A percentile compares a stretch with the other conserved stretches of the same genome.
phyloP scores from a whole-genome alignment of 2,329 filamentous ascomycete species.

The Parascedosporium putredinis region DNA sequence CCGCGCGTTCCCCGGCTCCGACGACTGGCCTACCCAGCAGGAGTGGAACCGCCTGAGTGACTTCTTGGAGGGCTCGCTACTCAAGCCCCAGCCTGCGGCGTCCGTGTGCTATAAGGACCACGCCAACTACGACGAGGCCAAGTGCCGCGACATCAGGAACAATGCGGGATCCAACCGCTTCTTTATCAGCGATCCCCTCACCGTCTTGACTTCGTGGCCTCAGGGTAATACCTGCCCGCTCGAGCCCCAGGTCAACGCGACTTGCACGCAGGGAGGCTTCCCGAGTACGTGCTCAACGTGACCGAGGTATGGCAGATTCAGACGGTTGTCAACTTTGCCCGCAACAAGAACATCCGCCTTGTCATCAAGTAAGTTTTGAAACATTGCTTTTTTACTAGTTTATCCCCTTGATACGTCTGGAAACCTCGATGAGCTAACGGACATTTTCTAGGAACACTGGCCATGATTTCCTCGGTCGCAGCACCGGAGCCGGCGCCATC shows the following conservation, averaged over 20 bases:
- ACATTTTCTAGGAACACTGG: slow-evolving; percentile 42
- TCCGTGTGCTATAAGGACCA: slow-evolving; percentile 19
- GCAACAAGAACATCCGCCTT: slow-evolving; percentile 35
- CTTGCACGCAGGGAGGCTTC: slow-evolving; percentile 30
- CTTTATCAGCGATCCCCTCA: slow-evolving; percentile 10
- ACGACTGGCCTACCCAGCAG: slow-evolving; percentile 19
- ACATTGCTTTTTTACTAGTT: no score
- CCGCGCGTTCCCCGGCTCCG: slow-evolving; percentile 19
- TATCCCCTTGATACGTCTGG: no score
- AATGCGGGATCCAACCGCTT: slow-evolving; percentile 18
- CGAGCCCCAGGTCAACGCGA: slow-evolving; percentile 10
- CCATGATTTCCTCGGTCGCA: slow-evolving; percentile 36
- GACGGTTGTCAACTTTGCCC: slow-evolving; percentile 35
- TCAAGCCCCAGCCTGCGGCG: slow-evolving; percentile 21
- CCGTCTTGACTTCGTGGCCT: slow-evolving; percentile 9
- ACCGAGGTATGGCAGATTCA: slow-evolving; percentile 33
- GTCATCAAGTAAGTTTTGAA: slow-evolving; percentile 25
- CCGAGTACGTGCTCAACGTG: slow-evolving; percentile 29
- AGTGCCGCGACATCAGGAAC: slow-evolving; percentile 19
- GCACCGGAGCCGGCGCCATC: slow-evolving; percentile 28
- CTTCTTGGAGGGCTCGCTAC: slow-evolving; percentile 20
- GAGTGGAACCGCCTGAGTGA: slow-evolving; percentile 21
- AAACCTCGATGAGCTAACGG: no score
- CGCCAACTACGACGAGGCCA: slow-evolving; percentile 14
- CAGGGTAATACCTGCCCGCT: slow-evolving; percentile 20